Conservation (phyloP, 192 early-diverging fungal genomes). For the Spizellomyces punctatus region DNA sequence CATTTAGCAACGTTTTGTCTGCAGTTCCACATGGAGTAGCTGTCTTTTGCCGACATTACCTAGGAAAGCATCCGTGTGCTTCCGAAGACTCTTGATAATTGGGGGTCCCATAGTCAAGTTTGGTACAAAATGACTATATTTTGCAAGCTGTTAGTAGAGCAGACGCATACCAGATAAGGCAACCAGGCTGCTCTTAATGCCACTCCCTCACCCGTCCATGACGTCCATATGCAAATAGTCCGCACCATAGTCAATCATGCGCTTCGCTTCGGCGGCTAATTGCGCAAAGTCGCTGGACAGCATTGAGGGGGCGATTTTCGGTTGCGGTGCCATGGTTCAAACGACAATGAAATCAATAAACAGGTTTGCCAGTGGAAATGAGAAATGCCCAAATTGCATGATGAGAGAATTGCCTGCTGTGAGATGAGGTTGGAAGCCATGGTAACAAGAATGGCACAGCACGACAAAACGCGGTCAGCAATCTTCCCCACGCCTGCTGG, state of each 20-base stretch:
- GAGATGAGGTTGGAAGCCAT: too few relatives aligned
- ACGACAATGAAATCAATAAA: not conserved
- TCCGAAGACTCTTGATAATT: conserved; percentile 81
- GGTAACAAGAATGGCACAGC: too few relatives aligned
- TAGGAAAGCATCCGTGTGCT: conserved; percentile 89
- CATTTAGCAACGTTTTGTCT: not conserved
- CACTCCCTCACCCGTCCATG: conserved; percentile 80
- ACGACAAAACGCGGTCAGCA: too few relatives aligned
- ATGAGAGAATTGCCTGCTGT: too few relatives aligned
- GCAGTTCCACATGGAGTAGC: not conserved
- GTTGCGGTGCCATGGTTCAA: conserved; percentile 24
- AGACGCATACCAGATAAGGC: not conserved
- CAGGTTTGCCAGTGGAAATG: not conserved
- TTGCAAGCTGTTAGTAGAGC: too few relatives aligned
- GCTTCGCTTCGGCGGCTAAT: conserved; percentile 81
- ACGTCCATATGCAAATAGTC: conserved; percentile 80
- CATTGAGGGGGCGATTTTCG: conserved; percentile 88
- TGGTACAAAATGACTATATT: conserved; percentile 89
- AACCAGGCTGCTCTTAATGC: not conserved
- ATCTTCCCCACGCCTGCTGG: too few relatives aligned
- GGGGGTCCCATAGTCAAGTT: conserved; percentile 95
- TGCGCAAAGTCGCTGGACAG: conserved; percentile 88
- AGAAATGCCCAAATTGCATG: too few relatives aligned
- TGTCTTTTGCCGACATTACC: conserved; percentile 42
- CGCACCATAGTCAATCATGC: conserved; percentile 88